Evolutionary conservation across 768 basidiomycete genomes (phyloP), one percentile per base, ranked within the genome.

Genomic region (Tubosaeta brunneosetosa): DNA sequence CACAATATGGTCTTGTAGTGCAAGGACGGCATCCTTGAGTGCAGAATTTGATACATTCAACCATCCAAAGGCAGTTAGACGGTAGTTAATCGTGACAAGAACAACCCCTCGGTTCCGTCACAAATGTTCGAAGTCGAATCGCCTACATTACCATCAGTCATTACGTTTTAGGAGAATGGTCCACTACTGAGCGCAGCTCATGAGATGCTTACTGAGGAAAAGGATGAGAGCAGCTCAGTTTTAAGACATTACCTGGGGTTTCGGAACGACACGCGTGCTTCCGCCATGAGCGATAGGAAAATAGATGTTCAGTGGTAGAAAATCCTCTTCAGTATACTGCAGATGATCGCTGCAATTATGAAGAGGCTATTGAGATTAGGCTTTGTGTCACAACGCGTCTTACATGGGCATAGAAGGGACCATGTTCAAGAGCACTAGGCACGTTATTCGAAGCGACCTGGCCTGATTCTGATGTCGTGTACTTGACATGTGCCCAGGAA

Each of bases 1-100:
- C 29, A 14, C 56, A 14, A 76, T 71, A 40, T 75, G 62, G 1
- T 61, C 37, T 44, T 69, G 67, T 0, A 76, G 48, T 9, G 73
- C 72, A 16, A 63, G 52, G 5, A 65, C 46, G 36, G 66, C 52
- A 48, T 74, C 73, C 41, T 67, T 65, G 29, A 74, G 52, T 25
- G 56, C 59, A 10, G 54, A 54, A 32, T 66, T 66, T 9, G 60
- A 59, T 11, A 53, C 63, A 8, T 63, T 60, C 47, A 65, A 65
- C 64, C 55, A 65, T 19, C 61, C 63, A 19, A 64, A 44, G 0
- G 50, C 55, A 41, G 26, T 62, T 17, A 64, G 57, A 19, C 60
- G 53, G 34, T 59, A 64, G 33, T 65, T 62, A 25, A 59, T 56
- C 8, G 63, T 62, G 56, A 64, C 63, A 7, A 63, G 53, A 13